Evolutionary conservation across 768 basidiomycete genomes (phyloP), one percentile per base, ranked within the genome.

Genomic region (Boletellus sp.): DNA sequence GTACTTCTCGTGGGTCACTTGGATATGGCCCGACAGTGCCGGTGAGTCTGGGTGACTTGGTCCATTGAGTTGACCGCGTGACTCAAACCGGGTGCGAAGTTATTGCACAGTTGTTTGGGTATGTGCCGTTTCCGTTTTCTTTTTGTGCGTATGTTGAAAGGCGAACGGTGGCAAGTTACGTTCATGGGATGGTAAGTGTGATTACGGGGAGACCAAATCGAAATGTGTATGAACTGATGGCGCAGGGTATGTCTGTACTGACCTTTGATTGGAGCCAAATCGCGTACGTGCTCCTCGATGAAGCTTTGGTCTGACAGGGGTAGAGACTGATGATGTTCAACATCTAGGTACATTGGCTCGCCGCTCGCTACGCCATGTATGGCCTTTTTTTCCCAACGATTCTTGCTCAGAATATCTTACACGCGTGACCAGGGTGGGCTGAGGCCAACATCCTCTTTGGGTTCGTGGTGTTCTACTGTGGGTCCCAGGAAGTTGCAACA

Each of bases 201-300:
- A 28, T 47, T 16, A 15, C 6, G 11, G 23, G 35, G 7, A 33
- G 16, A 4, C 2, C 2, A 12, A 7, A 13, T 26, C 1, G 22
- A 39, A 20, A 20, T 47, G 36, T 4, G 10, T 7, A 53, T 48
- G 16, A 39, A 23, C 11, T 12, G 22, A 22, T 22, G 23, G 2
- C 6, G 26, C 19, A 67, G 68, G 82, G 83, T 24, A 87, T 89
- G 84, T 83, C 83, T 45, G 59, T 88, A 43, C 60, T 90, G 52
- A 87, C 87, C 37, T 88, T 92, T 62, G 89, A 91, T 60, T 92
- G 89, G 89, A 74, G 80, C 16, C 84, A 87, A 66, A 81, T 85
- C 50, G 66, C 68, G 61, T 69, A 32, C 42, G 66, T 64, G 60
- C 45, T 54, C 59, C 22, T 44, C 11, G 19, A 9, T 22, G 10